Percentiles rank a stretch among this genome's conserved stretches.
phyloP scores from a whole-genome alignment of 2,329 filamentous ascomycete genomes.

The Ophiocordyceps camponoti-rufipedis region DNA sequence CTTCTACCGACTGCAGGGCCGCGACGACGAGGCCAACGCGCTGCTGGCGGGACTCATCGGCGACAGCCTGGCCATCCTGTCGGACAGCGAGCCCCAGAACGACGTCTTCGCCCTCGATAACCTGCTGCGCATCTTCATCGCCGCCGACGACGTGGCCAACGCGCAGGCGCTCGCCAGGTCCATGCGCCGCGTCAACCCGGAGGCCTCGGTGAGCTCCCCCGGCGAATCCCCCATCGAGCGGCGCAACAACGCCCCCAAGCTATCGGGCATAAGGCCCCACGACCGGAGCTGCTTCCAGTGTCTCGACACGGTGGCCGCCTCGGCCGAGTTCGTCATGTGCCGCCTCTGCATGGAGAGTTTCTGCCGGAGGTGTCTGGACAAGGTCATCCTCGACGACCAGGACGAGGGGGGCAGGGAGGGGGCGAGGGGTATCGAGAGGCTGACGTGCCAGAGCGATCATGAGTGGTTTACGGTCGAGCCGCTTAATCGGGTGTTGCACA shows the following conservation, averaged over 20 bases:
- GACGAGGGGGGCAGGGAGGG: conserved; percentile 1
- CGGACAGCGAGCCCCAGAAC: conserved; percentile 21
- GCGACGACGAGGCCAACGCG: conserved; percentile 8
- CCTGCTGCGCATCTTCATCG: conserved; percentile 19
- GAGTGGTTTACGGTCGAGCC: conserved; percentile 20
- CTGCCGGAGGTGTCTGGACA: conserved; percentile 15
- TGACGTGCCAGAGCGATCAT: conserved; percentile 18
- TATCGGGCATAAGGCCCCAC: conserved; percentile 16
- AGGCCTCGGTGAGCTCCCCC: conserved; percentile 9
- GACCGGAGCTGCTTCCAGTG: conserved; percentile 20
- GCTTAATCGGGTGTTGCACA: conserved; percentile 14
- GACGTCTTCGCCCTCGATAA: conserved; percentile 23
- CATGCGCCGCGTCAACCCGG: conserved; percentile 17
- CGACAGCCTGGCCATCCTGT: conserved; percentile 19
- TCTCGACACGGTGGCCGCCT: conserved; percentile 13
- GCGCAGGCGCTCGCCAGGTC: conserved; percentile 19
- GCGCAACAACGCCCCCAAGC: conserved; percentile 11
- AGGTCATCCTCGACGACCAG: conserved; percentile 12
- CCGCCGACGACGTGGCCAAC: conserved; percentile 16
- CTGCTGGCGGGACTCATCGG: conserved; percentile 15
- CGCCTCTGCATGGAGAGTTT: conserved; percentile 20
- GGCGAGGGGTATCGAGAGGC: conserved; percentile 3
- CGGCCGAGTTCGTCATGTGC: conserved; percentile 17
- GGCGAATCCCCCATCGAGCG: conserved; percentile 11
- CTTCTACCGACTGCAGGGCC: conserved; percentile 15